Evolutionary conservation across 345 rosid genomes (phyloP), one percentile per base, ranked within the genome.

Genomic region (Kandelia obovata): DNA sequence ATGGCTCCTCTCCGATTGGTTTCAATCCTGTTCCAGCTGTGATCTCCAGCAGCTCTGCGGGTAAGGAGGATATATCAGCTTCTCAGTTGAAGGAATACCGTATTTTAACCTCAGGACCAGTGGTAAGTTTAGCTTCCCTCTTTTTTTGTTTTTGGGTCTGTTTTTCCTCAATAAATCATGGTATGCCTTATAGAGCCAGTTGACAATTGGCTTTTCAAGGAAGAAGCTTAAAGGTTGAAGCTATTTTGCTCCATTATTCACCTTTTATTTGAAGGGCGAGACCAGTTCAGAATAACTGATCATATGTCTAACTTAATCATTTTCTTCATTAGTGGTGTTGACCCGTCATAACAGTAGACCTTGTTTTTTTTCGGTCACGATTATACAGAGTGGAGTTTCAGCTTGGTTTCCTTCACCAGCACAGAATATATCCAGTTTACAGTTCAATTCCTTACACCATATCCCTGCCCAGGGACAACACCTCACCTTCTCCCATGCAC

Each of bases 391-490:
- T 61, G 97, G 85, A 76, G 88, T 73, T 74, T 69, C 89, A 32
- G 77, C 86, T 51, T 83, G 91, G 93, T 76, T 87, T 67, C 72
- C 82, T 66, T 43, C 49, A 15, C 75, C 85, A 20, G 66, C 76
- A 9, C 96, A 86, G 79, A 91, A 83, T 81, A 35, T 84, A 58
- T 82, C 85, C 55, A 80, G 76, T 78, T 53, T 87, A 81, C 98
- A 87, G 75, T 77, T 85, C 35, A 88, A 78, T 81, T 74, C 87
- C 61, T 46, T 90, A 66, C 83, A 83, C 82, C 83, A 87, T 69
- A 77, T 85, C 28, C 46, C 84, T 34, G 82, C 82, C 61, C 96
- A 88, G 51, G 89, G 91, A 32, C 96, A 87, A 66, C 95, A 82
- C 69, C 73, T 88, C 53, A 60, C 85, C 21, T 92, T 80, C 71